These are phyloP conservation scores for Rachicladosporium sp. DNA, from an alignment of 2,329 filamentous ascomycete species.

Conservation along the genomic window DNA sequence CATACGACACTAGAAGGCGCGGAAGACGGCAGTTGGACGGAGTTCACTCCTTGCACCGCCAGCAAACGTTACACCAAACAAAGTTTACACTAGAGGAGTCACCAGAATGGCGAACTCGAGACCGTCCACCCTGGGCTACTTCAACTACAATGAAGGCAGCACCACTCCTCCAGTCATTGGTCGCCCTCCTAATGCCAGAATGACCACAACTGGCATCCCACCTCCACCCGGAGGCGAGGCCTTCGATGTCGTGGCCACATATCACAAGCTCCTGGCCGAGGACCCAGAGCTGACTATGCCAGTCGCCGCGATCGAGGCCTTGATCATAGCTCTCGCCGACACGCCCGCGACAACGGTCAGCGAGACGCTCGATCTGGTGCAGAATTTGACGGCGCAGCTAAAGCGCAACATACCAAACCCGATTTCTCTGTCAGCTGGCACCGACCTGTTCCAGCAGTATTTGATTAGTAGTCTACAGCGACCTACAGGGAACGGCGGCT, in stretches of 20 bases:
- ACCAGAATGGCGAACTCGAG: neutral
- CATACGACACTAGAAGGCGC: no score
- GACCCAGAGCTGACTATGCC: slow-evolving; percentile 89
- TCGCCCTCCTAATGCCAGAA: slow-evolving; percentile 5
- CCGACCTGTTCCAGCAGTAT: slow-evolving; percentile 90
- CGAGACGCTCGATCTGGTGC: slow-evolving; percentile 81
- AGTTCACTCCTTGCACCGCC: no score
- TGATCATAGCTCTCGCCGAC: slow-evolving; percentile 74
- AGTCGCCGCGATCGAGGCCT: slow-evolving; percentile 81
- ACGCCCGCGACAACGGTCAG: slow-evolving; percentile 76
- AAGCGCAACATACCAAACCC: slow-evolving; percentile 74
- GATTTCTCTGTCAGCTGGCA: slow-evolving; percentile 87
- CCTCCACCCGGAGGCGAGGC: neutral
- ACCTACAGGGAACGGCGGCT: slow-evolving; percentile 44
- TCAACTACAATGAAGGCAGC: neutral
- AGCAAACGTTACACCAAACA: no score
- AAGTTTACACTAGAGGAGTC: no score
- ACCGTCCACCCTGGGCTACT: neutral
- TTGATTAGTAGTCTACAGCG: slow-evolving; percentile 61
- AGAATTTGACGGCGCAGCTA: slow-evolving; percentile 62
- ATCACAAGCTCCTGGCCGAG: slow-evolving; percentile 48
- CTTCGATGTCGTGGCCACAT: slow-evolving; percentile 51
- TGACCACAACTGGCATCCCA: slow-evolving; percentile 5
- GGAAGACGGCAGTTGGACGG: no score
- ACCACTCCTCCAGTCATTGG: slow-evolving; percentile 1